Percentiles rank a stretch among this genome's conserved stretches.
These are phyloP conservation scores for Rhizoclosmatium globosum DNA, from an alignment of 192 early-diverging fungal species.

Conservation along the genomic window DNA sequence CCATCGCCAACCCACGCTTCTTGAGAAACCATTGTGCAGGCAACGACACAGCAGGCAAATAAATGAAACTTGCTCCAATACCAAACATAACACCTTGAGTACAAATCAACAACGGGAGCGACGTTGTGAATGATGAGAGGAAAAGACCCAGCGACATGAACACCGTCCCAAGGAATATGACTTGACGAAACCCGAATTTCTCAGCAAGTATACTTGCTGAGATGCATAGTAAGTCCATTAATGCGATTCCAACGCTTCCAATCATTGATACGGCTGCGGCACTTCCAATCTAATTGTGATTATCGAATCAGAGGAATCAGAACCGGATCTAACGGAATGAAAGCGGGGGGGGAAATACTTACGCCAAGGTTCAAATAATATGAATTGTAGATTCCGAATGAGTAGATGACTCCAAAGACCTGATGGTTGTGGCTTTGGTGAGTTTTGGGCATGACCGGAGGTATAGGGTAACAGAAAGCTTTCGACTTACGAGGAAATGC, in stretches of 20 bases:
- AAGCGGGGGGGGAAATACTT: not conserved
- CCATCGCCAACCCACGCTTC: slow-evolving; percentile 73
- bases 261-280: not conserved
- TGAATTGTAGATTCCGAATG: slow-evolving; percentile 22
- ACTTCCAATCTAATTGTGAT: not conserved
- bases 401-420: slow-evolving; percentile 9
- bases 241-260: not conserved
- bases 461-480: too few species aligned
- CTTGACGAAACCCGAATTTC: slow-evolving; percentile 56
- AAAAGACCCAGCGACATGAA: slow-evolving; percentile 45
- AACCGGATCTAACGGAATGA: too few species aligned
- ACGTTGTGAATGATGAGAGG: slow-evolving; percentile 8
- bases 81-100: slow-evolving; percentile 73
- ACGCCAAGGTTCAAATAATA: not conserved
- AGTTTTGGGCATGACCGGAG: too few species aligned
- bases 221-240: too few species aligned
- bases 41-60: slow-evolving; percentile 70
- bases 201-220: slow-evolving; percentile 41
- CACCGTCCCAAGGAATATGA: slow-evolving; percentile 56
- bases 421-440: too few species aligned
- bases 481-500: not conserved
- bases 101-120: slow-evolving; percentile 3
- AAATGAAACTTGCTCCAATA: slow-evolving; percentile 70
- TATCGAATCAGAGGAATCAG: too few species aligned
- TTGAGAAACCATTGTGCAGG: slow-evolving; percentile 75